Percentiles rank a stretch among this genome's conserved stretches.
phyloP scores from a whole-genome alignment of 225 moss, liverwort and hornwort genomes.

The Physcomitrellopsis africana region DNA sequence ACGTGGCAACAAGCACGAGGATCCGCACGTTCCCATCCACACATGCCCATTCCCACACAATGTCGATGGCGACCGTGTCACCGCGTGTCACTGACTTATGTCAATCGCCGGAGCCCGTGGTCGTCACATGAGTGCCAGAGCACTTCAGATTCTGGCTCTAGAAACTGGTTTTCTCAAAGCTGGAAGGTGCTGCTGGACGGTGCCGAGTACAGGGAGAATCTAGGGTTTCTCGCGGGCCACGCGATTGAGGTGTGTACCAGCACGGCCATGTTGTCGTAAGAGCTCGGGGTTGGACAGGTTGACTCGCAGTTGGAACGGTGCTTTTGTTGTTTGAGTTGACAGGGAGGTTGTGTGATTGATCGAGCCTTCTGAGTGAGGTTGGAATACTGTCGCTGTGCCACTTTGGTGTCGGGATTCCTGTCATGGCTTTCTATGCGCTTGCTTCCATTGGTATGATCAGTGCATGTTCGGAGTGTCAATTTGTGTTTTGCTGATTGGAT shows the following conservation, averaged over 20 bases:
- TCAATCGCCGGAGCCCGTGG: not conserved
- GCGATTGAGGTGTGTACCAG: no score
- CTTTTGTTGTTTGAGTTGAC: no score
- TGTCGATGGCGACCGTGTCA: not conserved
- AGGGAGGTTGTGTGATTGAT: no score
- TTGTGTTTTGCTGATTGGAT: not conserved
- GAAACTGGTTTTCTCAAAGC: not conserved
- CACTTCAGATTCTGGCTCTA: constrained; percentile 4
- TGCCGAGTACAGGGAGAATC: constrained; percentile 12
- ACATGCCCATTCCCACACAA: not conserved
- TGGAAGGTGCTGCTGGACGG: no score
- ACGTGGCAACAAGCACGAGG: not conserved
- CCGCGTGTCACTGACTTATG: not conserved
- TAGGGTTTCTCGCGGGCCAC: constrained; percentile 2
- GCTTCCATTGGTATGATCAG: no score
- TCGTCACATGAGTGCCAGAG: not conserved
- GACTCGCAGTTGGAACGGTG: no score
- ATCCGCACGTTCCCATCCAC: not conserved
- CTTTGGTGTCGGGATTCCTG: not conserved
- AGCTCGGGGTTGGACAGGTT: no score
- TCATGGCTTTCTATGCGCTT: not conserved
- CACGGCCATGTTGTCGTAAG: no score
- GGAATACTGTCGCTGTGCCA: not conserved
- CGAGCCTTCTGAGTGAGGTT: no score
- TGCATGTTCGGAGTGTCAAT: not conserved